These are phyloP conservation scores for Cavenderia fasciculata DNA, from an alignment of 78 protist genomes.

Conservation along the genomic window DNA sequence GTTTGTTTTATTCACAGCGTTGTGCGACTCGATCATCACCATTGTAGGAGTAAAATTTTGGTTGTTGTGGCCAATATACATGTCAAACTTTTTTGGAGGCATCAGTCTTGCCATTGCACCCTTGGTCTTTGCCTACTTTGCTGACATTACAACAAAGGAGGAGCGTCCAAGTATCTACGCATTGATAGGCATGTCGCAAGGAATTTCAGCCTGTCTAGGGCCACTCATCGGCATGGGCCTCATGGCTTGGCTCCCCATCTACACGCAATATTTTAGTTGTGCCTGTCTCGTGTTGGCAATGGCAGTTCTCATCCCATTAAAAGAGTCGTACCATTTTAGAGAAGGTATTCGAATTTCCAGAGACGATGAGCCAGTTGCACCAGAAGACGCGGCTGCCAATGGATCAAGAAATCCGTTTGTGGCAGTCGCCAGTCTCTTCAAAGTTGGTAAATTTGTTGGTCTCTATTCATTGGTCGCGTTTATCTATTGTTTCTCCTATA, in stretches of 20 bases:
- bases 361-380: not conserved
- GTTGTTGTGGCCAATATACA: not conserved
- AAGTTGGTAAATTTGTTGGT: not conserved
- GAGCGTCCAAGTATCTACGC: not conserved
- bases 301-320: not conserved
- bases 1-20: not conserved
- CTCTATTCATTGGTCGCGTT: not conserved
- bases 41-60: not conserved
- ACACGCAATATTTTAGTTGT: not conserved
- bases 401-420: not conserved
- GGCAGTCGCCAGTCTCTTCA: not conserved
- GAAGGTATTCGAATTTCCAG: not conserved
- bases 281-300: not conserved
- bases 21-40: not conserved
- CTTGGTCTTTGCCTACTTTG: not conserved
- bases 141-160: slow-evolving; percentile 7
- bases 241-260: not conserved
- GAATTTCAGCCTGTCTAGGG: not conserved
- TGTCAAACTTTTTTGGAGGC: not conserved
- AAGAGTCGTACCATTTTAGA: not conserved
- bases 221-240: slow-evolving; percentile 9
- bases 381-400: not conserved
- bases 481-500: not conserved
- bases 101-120: not conserved
- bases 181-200: not conserved